phyloP scores from a whole-genome alignment of 2,329 filamentous ascomycete species.

The Alternaria dauci region DNA sequence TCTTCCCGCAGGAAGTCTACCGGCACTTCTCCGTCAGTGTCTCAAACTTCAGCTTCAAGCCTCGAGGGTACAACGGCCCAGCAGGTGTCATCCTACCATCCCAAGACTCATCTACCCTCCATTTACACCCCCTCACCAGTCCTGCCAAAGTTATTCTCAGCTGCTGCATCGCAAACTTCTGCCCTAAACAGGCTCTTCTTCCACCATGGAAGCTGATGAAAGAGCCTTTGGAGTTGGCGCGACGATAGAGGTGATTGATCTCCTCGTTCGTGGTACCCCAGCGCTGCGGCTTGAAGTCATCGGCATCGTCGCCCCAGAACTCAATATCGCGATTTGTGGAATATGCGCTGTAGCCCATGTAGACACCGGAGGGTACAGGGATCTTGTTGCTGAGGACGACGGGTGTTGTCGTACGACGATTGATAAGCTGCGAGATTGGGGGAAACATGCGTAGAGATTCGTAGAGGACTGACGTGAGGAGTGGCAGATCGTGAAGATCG shows the following conservation, averaged over 20 bases:
- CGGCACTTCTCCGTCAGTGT: neutral
- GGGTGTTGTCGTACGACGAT: slow-evolving; percentile 50
- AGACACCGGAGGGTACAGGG: slow-evolving; percentile 31
- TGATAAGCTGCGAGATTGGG: slow-evolving; percentile 60
- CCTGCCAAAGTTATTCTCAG: slow-evolving; percentile 45
- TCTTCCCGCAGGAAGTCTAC: neutral
- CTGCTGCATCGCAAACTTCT: slow-evolving; percentile 50
- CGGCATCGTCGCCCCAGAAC: slow-evolving; percentile 40
- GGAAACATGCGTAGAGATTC: slow-evolving; percentile 60
- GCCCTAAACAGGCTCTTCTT: slow-evolving; percentile 53
- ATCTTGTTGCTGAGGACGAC: slow-evolving; percentile 35
- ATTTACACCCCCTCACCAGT: slow-evolving; percentile 32
- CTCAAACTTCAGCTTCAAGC: slow-evolving; percentile 33
- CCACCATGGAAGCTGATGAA: slow-evolving; percentile 57
- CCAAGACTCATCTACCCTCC: slow-evolving; percentile 37
- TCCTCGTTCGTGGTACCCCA: slow-evolving; percentile 51
- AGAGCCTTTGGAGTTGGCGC: slow-evolving; percentile 48
- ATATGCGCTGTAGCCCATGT: slow-evolving; percentile 42
- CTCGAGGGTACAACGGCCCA: slow-evolving; percentile 30
- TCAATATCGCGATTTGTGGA: slow-evolving; percentile 35
- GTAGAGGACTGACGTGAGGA: slow-evolving; percentile 56
- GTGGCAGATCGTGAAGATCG: slow-evolving; percentile 46
- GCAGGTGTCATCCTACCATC: slow-evolving; percentile 41
- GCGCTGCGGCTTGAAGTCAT: slow-evolving; percentile 52
- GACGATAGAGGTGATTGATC: slow-evolving; percentile 49